These are phyloP conservation scores for Perilla frutescens DNA, from an alignment of 257 asterid species.

Conservation along the genomic window DNA sequence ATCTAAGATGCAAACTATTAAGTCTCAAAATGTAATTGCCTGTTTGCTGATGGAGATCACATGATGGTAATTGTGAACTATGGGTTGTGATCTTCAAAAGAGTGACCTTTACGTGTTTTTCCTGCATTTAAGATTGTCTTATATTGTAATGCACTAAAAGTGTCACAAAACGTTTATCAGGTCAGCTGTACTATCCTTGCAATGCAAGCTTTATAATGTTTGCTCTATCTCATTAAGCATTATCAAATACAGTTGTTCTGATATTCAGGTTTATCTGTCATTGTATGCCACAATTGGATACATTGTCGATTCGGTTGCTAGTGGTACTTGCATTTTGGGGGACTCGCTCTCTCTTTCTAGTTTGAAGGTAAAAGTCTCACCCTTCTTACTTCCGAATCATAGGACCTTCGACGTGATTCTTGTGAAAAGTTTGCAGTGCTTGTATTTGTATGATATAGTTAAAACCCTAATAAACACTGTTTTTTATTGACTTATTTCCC, in stretches of 20 bases:
- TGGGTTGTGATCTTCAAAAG: not conserved
- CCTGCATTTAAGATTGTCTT: constrained; percentile 1
- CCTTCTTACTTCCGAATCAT: not conserved
- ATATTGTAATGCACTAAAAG: not conserved
- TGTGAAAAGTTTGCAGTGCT: constrained; percentile 2
- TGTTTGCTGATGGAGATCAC: constrained; percentile 25
- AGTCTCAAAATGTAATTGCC: not conserved
- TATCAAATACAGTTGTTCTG: constrained; percentile 2
- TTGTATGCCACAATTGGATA: constrained; percentile 76
- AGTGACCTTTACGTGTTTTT: constrained; percentile 3
- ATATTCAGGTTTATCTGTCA: constrained; percentile 84
- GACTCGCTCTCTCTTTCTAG: constrained; percentile 77
- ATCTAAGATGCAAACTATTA: not conserved
- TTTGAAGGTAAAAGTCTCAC: constrained; percentile 65
- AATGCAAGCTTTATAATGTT: constrained; percentile 8
- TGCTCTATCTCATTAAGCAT: constrained; percentile 17
- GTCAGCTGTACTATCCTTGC: constrained; percentile 12
- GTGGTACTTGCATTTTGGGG: constrained; percentile 43
- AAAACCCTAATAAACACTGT: too few species aligned
- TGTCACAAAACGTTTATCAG: not conserved
- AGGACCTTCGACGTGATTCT: not conserved
- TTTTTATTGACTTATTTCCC: not conserved
- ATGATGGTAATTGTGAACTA: not conserved
- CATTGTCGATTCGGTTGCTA: constrained; percentile 59
- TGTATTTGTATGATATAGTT: not conserved